Evolutionary conservation across 1,284 basidiomycete genomes (phyloP), one percentile per base, ranked within the genome.

Genomic region (Anthracocystis setariae): DNA sequence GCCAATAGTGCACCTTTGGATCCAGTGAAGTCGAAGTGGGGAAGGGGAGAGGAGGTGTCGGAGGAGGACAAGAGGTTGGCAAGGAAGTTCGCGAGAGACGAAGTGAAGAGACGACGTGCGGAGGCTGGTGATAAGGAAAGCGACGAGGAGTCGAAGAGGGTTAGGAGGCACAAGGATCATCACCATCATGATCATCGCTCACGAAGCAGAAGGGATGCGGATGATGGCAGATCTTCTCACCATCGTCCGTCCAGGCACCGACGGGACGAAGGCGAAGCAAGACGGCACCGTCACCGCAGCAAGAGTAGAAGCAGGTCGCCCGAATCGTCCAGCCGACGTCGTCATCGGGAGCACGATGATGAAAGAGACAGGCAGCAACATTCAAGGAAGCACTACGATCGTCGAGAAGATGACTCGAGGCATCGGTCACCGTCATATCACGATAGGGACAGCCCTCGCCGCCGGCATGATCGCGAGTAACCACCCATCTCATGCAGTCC

Each of bases 21-120:
- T 25, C 27, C 43, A 20, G 37, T 18, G 3, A 57, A 49, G 33
- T 46, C 53, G 10, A 58, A 51, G 27, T 74, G 66, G 60, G 64
- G 63, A 27, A 49, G 17, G 58, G 46, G 2, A 44, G 50, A 56
- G 8, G 67, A 62, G 35, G 15, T 68, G 13, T 54, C 59, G 20
- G 62, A 35, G 25, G 76, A 47, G 63, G 71, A 47, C 44, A 73
- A 51, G 78, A 80, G 52, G 73, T 35, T 65, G 7, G 77, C 76
- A 3, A 67, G 57, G n/a, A 69, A 58, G 42, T 53, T 66, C 23
- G 78, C 78, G 0, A 61, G 47, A n/a, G 55, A 75, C 27, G 61
- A 64, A 43, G 61, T 70, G 15, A 46, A 57, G 49, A 56, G 53
- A 18, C 44, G 58, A 13, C 56, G 58, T n/a, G 46, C 53, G n/a